These are phyloP conservation scores for Lasiodiplodia gonubiensis DNA, from an alignment of 2,329 filamentous ascomycete genomes.

Conservation along the genomic window DNA sequence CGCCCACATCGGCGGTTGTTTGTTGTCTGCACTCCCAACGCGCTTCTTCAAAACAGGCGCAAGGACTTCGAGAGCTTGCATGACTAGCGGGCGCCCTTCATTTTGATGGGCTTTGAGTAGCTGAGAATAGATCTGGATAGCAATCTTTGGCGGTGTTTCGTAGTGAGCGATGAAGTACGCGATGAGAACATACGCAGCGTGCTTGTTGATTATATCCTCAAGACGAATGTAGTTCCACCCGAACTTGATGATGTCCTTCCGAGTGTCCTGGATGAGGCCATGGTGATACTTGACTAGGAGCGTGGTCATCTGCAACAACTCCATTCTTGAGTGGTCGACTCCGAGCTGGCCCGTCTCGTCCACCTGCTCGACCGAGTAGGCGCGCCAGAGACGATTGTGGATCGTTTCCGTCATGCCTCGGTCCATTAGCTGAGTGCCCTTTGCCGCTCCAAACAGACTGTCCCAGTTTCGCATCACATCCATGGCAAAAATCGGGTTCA, in stretches of 20 bases:
- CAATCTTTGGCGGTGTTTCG: slow-evolving; percentile 95
- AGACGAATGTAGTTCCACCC: slow-evolving; percentile 97
- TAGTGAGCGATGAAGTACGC: slow-evolving; percentile 98
- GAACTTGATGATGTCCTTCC: slow-evolving; percentile 99
- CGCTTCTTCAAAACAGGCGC: slow-evolving; percentile 92
- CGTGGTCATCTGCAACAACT: slow-evolving; percentile 91
- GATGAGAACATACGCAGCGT: slow-evolving; percentile 95
- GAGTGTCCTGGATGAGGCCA: slow-evolving; percentile 82
- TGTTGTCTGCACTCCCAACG: slow-evolving; percentile 71
- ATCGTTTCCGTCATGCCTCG: slow-evolving; percentile 86
- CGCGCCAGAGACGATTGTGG: slow-evolving; percentile 89
- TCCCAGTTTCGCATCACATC: slow-evolving; percentile 88
- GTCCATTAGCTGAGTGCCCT: slow-evolving; percentile 77
- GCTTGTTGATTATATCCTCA: slow-evolving; percentile 99
- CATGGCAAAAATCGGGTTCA: slow-evolving; percentile 96
- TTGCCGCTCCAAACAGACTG: slow-evolving; percentile 61
- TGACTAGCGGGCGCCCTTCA: slow-evolving; percentile 88
- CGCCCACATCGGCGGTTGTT: slow-evolving; percentile 82
- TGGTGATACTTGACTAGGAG: slow-evolving; percentile 96
- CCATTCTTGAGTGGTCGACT: slow-evolving; percentile 95
- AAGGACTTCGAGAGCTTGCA: slow-evolving; percentile 90
- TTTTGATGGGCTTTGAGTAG: slow-evolving; percentile 92
- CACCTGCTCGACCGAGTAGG: slow-evolving; percentile 61
- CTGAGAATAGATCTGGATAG: slow-evolving; percentile 91
- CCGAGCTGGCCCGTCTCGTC: slow-evolving; percentile 85